Evolutionary conservation across 75 land plant species (phyloP), one percentile per base, ranked within the genome.

Genomic region (Larix kaempferi): DNA sequence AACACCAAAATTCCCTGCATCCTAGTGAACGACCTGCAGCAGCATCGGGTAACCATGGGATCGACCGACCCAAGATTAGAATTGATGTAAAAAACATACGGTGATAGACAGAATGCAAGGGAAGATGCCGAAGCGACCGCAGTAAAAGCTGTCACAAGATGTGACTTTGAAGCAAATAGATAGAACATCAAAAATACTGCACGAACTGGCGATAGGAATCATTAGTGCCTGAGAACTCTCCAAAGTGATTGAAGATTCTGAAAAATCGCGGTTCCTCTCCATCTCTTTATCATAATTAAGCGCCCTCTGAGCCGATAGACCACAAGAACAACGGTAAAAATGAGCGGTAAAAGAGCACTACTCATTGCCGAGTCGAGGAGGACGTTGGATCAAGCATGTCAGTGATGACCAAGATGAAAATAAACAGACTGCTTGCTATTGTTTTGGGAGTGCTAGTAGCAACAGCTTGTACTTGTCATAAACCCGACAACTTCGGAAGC

Each of bases 181-280:
- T 96, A 96, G 78, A 96, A 96, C 99, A 94, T 94, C 78, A 96
- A 74, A 22, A 96, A 96, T 82, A 78, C 93, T 90, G 81, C 88
- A 94, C 39, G 98, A 96, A 71, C 99, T 94, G 37, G 92, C 84
- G 39, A 96, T 35, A 26, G 99, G 99, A 65, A 96, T 94, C 93
- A 96, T 84, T 11, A 96, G 86, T 7, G 99, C 99, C 81, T 96
- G 99, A 12, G 98, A 94, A 39, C 78, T 83, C 58, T 92, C 95
- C 29, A 96, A 79, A 0, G 98, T 96, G 27, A 96, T 89, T 26
- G 99, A 89, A 16, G 95, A 85, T 74, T 89, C 98, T 7, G 94
- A 84, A n/a, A 91, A 84, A 57, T 94, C 98, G 19, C 88, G 88
- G 74, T 94, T 91, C 15, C 91, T 39, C 74, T 92, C 95, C 86